Evolutionary conservation across 768 basidiomycete species (phyloP), one percentile per base, ranked within the genome.

Genomic region (Suillus placidus): DNA sequence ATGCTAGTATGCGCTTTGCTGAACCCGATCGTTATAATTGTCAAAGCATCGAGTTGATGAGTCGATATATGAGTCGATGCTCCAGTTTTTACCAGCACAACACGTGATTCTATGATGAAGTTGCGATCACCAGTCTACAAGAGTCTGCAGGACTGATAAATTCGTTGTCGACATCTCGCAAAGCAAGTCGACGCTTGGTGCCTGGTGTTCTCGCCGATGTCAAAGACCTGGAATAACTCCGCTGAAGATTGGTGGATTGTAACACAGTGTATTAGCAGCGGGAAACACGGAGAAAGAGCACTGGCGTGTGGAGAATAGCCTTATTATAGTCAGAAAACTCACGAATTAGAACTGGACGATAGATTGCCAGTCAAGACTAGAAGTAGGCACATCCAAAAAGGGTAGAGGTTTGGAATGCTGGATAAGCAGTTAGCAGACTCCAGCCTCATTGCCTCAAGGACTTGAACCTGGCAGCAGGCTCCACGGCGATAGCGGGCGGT

Each of bases 161-260:
- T 20, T 34, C 20, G 32, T 55, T 6, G 5, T 34, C 20, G 10
- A 55, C 20, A 32, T 54, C 49, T 51, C 23, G 49, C 6, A 51
- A 52, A 30, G 26, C 26, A 30, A 18, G 16, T 52, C 18, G 51
- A 30, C 26, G 49, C 23, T 51, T 14, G 23, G 49, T 26, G 13
- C 13, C 49, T 51, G 23, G 49, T 26, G 51, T 30, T 52, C 30
- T 32, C 30, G n/a, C n/a, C n/a, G 0, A 34, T 54, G 10, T 86
- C 85, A 66, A 87, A 85, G 37, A 68, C 35, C 70, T 85, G 81
- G 78, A 86, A 84, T 4, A 85, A 75, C 55, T 84, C 74, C 4
- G 82, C 80, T 23, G 81, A 82, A 12, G 82, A 82, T 60, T 72
- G 71, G 43, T 70, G 64, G 30, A 70, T 66, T 20, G 66, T 68